phyloP scores from a whole-genome alignment of 2,329 filamentous ascomycete genomes.

The Daldinia eschscholtzii region DNA sequence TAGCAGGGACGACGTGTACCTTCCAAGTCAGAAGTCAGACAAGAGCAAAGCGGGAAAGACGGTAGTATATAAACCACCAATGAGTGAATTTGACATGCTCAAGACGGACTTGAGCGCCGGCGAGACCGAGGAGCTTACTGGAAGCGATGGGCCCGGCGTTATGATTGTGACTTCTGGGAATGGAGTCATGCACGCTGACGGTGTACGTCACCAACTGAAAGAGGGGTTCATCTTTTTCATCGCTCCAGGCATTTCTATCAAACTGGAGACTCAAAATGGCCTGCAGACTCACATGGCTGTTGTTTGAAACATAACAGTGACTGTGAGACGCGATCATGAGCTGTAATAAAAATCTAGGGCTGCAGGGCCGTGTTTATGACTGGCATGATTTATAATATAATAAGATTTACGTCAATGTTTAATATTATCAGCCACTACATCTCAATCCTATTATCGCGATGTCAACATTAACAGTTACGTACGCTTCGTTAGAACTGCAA shows the following conservation, averaged over 20 bases:
- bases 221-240: conserved; percentile 77
- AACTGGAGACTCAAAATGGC: conserved; percentile 51
- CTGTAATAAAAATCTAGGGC: neutral
- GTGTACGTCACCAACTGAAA: conserved; percentile 64
- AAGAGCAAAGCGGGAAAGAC: conserved; percentile 71
- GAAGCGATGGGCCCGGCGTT: conserved; percentile 71
- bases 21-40: conserved; percentile 63
- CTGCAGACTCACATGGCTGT: conserved; percentile 58
- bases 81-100: conserved; percentile 80
- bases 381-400: neutral
- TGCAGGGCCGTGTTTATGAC: neutral
- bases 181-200: conserved; percentile 68
- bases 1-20: conserved; percentile 65
- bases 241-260: conserved; percentile 62
- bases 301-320: conserved; percentile 37
- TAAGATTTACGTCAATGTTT: neutral
- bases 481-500: neutral
- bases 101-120: conserved; percentile 67
- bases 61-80: conserved; percentile 72
- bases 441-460: neutral
- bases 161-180: conserved; percentile 71
- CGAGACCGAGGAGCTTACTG: conserved; percentile 69
- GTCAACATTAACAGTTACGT: neutral
- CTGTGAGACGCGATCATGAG: neutral
- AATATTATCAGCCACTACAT: neutral